Base-by-base conservation (phyloP, 2,329 filamentous ascomycete genomes). In the Paracamarosporium sp. region DNA sequence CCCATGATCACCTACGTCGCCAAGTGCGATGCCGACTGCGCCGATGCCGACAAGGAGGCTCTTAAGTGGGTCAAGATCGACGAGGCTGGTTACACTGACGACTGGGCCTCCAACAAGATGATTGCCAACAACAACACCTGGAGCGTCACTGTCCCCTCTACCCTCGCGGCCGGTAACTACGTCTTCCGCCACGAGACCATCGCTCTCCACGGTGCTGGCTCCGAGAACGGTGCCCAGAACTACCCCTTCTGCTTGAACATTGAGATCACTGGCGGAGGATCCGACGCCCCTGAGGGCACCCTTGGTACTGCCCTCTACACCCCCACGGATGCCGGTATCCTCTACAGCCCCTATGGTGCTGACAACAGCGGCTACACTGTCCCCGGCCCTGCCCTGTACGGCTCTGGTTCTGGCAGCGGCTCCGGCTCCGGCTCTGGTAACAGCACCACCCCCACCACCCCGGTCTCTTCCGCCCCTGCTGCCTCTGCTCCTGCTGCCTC, bases 121-220 rank as follows among this genome's bases (percentile, higher is more conserved):
- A 76, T 79, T 36, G 66, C 63, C 33, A 79, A 85, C 72, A 82
- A 86, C 60, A 80, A 79, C 43, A 83, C 84, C 12, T 77, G 63
- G 77, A 79, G 63, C 40, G 73, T 81, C 24, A 80, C 75, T 11
- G 77, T 85, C 27, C 83, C 83, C 6, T 55, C 66, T 4, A 65
- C 73, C 15, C 75, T 85, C 53, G 72, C 67, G 13, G 67, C 80
- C 0, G 84, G 84, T 12, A 78, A 81, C 59, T 86, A 86, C 64
- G 82, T 87, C 56, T 76, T 87, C 58, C 78, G 85, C 20, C 83
- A 86, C 66, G 85, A 86, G 73, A 78, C 80, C 53, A 81, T 82
- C 53, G 84, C 80, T 3, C 73, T 85, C 8, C 83, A 85, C 61
- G 70, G 72, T 0, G 78, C 79, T 11, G 65, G 70, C n/a, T 70